Conservation (phyloP, 495 filamentous ascomycete genomes). For the Daldinia vernicosa region DNA sequence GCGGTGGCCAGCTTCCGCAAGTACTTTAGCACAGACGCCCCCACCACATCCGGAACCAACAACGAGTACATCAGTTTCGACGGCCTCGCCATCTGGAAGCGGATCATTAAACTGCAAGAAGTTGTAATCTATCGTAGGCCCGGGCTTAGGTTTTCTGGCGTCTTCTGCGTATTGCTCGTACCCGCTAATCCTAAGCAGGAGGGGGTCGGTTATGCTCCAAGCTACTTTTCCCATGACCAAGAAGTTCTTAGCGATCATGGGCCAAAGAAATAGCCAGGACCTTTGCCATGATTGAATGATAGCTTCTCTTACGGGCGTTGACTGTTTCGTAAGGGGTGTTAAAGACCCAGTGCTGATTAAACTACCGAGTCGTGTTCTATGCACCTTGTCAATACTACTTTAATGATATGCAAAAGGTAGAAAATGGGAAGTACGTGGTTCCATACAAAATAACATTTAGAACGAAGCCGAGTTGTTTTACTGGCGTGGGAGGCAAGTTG, state of each 20-base stretch:
- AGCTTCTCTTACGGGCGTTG: constrained; percentile 60
- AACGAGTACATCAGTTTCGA: constrained; percentile 78
- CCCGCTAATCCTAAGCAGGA: constrained; percentile 67
- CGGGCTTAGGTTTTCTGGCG: constrained; percentile 44
- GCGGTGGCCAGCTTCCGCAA: constrained; percentile 72
- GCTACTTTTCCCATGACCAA: constrained; percentile 60
- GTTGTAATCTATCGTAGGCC: constrained; percentile 49
- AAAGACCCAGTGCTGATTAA: constrained; percentile 37
- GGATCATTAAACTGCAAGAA: constrained; percentile 49
- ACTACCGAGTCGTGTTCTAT: constrained; percentile 18
- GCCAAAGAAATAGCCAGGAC: constrained; percentile 64
- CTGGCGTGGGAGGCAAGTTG: not conserved
- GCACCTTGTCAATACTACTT: not conserved
- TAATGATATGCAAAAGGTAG: not conserved
- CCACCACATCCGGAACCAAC: constrained; percentile 82
- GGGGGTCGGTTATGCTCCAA: constrained; percentile 67
- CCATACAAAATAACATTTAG: constrained; percentile 12
- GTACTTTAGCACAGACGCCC: constrained; percentile 75
- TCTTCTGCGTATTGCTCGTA: constrained; percentile 17
- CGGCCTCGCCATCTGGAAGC: constrained; percentile 41
- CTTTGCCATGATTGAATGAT: constrained; percentile 62
- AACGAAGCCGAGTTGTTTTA: constrained; percentile 1
- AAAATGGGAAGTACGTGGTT: not conserved
- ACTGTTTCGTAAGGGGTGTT: constrained; percentile 43
- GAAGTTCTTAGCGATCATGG: constrained; percentile 60